Evolutionary conservation across 1,284 basidiomycete genomes (phyloP).

Genomic region (Apiotrichum veenhuisii): DNA sequence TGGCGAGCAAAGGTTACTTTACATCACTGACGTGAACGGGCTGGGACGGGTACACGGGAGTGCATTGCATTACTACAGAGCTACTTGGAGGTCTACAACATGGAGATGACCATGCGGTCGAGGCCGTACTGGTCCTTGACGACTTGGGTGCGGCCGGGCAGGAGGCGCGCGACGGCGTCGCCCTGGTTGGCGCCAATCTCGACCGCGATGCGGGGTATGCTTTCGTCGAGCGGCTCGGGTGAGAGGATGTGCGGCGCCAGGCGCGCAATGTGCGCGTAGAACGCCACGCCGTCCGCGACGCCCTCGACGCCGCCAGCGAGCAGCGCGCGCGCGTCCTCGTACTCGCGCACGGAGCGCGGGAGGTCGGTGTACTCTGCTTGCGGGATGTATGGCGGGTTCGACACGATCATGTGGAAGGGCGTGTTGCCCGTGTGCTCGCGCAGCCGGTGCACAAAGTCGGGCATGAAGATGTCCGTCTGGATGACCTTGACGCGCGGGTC

Average conservation of each 20-base stretch:
- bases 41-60: too few relatives aligned
- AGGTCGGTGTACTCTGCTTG: conserved; percentile 61
- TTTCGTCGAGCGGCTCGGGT: conserved; percentile 42
- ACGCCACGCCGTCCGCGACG: conserved; percentile 63
- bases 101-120: conserved; percentile 46
- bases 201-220: conserved; percentile 57
- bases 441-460: conserved; percentile 21
- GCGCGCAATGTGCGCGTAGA: conserved; percentile 68
- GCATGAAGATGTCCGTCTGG: conserved; percentile 55
- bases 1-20: too few relatives aligned
- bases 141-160: conserved; percentile 58
- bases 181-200: conserved; percentile 78
- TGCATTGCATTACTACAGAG: background rate
- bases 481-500: conserved; percentile 7
- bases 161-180: conserved; percentile 58
- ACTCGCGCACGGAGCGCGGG: conserved; percentile 64
- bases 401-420: conserved; percentile 25
- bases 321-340: conserved; percentile 75
- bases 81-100: background rate
- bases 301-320: conserved; percentile 65
- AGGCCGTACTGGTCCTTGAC: conserved; percentile 74
- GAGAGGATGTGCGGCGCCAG: conserved; percentile 55
- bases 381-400: conserved; percentile 92
- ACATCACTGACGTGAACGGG: too few relatives aligned
- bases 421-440: background rate